Base-by-base conservation (phyloP, 768 basidiomycete genomes). In the Coprinopsis strossmayeri region DNA sequence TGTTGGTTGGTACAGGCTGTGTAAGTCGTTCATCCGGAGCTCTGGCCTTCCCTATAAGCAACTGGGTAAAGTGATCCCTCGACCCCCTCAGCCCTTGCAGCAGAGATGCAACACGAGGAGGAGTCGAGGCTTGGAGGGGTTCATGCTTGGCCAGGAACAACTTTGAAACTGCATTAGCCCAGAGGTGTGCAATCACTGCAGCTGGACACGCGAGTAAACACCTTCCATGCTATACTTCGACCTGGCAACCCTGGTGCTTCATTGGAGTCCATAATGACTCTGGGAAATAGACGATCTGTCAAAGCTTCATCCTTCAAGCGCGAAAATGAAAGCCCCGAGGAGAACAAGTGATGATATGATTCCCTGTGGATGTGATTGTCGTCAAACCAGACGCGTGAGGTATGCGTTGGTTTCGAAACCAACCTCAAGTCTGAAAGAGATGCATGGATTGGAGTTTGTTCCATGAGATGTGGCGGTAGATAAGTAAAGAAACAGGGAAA, bases 201-300 rank as follows among this genome's bases (percentile, higher is more conserved):
- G 23, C 45, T 21, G 37, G 52, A 58, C 39, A 61, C 34, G 49
- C 53, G 49, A 49, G 46, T 45, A 47, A 42, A 27, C 35, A 85
- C 89, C 84, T 91, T 92, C 90, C 90, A 92, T 45, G 80, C 81
- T 49, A 92, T 64, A 64, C 89, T 90, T 57, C 90, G 72, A n/a
- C 90, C 90, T 49, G 78, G 64, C 5, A 86, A 69, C 41, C 76
- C 79, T 9, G 43, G 43, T 15, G 43, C 43, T 45, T 50, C 55
- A 32, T 45, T 61, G 2, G 65, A 59, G 47, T 17, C 26, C 13
- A n/a, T 39, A 5, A 64, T 66, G 47, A 72, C 65, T 26, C 40
- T 57, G 43, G 64, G 60, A 54, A 83, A 76, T 15, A 91, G 62
- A 13, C 78, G 75, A 57, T 82, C 82, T 50, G 76, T 72, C 13